Evolutionary conservation across 2,329 filamentous ascomycete species (phyloP).

Genomic region (Coniochaeta prunicola): DNA sequence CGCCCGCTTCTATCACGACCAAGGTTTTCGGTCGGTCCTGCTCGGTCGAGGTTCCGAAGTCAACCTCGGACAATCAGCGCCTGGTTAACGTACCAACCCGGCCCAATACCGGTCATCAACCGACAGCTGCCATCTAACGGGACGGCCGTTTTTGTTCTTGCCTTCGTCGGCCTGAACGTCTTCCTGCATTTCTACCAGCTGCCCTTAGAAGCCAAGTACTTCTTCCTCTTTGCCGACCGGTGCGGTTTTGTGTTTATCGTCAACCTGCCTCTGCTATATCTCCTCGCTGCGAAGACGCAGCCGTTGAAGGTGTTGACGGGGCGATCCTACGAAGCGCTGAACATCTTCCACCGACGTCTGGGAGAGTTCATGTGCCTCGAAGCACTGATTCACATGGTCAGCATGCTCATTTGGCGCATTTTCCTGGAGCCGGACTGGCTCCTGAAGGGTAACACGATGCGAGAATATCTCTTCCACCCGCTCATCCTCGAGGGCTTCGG

Average conservation of each 20-base stretch:
- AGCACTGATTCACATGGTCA: constrained; percentile 45
- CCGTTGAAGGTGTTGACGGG: constrained; percentile 54
- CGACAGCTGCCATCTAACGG: constrained; percentile 50
- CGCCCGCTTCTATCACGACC: constrained; percentile 13
- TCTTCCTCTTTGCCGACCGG: constrained; percentile 53
- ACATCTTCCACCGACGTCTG: constrained; percentile 57
- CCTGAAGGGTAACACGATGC: constrained; percentile 23
- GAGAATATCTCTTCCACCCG: constrained; percentile 41
- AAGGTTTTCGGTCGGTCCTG: background rate
- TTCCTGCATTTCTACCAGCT: constrained; percentile 51
- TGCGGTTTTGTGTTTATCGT: constrained; percentile 43
- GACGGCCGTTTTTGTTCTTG: constrained; percentile 41
- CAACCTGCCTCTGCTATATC: constrained; percentile 47
- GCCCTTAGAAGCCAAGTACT: constrained; percentile 35
- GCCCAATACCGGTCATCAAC: constrained; percentile 47
- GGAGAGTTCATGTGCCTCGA: constrained; percentile 56
- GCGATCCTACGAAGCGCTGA: constrained; percentile 58
- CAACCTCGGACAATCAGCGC: constrained; percentile 3
- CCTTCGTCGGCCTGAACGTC: constrained; percentile 45
- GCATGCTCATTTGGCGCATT: constrained; percentile 50
- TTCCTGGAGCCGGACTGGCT: constrained; percentile 42
- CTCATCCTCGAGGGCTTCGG: constrained; percentile 46
- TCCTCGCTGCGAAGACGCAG: constrained; percentile 60
- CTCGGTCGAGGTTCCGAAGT: background rate
- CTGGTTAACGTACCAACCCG: constrained; percentile 49